Conservation (phyloP, 345 rosid genomes). For the Combretum micranthum region DNA sequence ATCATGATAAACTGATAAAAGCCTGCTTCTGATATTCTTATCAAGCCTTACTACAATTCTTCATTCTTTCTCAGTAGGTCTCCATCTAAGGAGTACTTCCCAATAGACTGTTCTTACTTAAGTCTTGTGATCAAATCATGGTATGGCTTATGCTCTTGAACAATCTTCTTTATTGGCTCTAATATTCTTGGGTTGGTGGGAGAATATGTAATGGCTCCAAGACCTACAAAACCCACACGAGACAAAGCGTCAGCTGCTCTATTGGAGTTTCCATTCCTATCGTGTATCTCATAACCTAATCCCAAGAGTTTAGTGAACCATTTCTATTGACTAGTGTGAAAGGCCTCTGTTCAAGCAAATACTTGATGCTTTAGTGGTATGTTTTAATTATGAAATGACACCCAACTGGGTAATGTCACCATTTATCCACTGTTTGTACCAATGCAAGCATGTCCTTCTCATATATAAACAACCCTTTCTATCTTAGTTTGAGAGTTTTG, state of each 20-base stretch:
- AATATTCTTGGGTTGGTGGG: not conserved
- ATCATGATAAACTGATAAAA: too few species aligned
- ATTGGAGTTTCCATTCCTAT: too few species aligned
- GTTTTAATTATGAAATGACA: not conserved
- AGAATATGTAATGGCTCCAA: too few species aligned
- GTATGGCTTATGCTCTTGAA: too few species aligned
- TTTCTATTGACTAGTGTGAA: not conserved
- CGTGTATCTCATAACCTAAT: too few species aligned
- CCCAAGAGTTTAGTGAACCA: too few species aligned
- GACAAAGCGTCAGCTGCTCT: too few species aligned
- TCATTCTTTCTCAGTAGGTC: too few species aligned
- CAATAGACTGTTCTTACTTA: too few species aligned
- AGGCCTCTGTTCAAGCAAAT: not conserved
- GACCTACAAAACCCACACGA: too few species aligned
- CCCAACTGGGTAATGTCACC: not conserved
- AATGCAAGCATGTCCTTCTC: not conserved
- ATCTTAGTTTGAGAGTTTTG: not conserved
- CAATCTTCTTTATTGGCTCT: not conserved
- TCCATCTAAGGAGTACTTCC: too few species aligned
- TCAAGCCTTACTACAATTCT: not conserved
- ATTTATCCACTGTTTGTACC: not conserved
- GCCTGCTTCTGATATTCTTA: not conserved
- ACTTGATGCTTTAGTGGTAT: slow-evolving; percentile 5
- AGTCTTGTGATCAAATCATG: too few species aligned
- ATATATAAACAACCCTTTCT: not conserved